These are phyloP conservation scores for Jackrogersella minutella DNA, from an alignment of 495 filamentous ascomycete species.

Conservation along the genomic window DNA sequence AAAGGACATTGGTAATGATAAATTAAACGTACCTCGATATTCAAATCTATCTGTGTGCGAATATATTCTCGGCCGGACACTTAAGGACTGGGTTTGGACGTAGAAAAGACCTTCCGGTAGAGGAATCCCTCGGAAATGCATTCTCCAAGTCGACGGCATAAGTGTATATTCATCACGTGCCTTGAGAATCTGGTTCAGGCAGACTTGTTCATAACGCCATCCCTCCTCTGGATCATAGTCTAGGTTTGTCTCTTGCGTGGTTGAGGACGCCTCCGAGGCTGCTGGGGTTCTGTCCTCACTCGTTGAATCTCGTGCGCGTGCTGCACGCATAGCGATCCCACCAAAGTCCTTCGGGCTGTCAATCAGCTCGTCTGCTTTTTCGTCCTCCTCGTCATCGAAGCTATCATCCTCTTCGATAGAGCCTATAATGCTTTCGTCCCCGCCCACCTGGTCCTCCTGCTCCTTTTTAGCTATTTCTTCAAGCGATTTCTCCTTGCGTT, in stretches of 20 bases:
- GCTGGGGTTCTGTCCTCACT: background rate
- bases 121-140: conserved; percentile 45
- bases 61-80: conserved; percentile 40
- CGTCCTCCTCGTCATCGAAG: background rate
- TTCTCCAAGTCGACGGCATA: conserved; percentile 44
- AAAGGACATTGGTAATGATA: too few relatives aligned
- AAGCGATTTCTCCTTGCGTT: background rate
- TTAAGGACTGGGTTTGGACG: conserved; percentile 19
- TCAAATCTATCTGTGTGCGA: conserved; percentile 33
- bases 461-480: too few relatives aligned
- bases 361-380: background rate
- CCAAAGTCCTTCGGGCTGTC: background rate
- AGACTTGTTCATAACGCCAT: conserved; percentile 42
- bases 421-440: background rate
- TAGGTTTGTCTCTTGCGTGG: background rate
- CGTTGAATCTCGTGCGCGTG: background rate
- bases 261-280: background rate
- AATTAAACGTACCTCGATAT: conserved; percentile 38
- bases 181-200: conserved; percentile 38
- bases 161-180: conserved; percentile 38
- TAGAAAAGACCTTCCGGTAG: conserved; percentile 42
- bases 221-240: conserved; percentile 18
- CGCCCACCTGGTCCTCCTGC: too few relatives aligned
- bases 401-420: background rate
- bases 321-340: background rate